These are phyloP conservation scores for Neckera pumila DNA, from an alignment of 225 moss, liverwort and hornwort genomes.

Conservation along the genomic window DNA sequence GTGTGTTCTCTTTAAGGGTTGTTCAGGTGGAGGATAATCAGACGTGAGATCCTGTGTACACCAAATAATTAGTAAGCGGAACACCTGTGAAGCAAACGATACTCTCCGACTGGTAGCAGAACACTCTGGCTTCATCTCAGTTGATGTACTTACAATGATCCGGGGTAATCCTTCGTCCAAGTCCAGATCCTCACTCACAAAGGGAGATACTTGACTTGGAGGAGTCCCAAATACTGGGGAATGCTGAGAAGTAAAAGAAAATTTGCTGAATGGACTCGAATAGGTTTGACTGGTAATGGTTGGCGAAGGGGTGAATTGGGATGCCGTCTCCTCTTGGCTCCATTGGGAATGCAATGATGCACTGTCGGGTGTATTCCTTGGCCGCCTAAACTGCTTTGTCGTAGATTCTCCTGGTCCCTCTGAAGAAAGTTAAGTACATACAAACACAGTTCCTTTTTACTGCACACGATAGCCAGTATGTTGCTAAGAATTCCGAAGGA, in stretches of 20 bases:
- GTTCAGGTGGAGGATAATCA: slow-evolving; percentile 7
- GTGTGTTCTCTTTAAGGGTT: not conserved
- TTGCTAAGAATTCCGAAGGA: not conserved
- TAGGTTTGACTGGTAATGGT: slow-evolving; percentile 18
- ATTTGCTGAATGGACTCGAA: slow-evolving; percentile 38
- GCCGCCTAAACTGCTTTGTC: slow-evolving; percentile 44
- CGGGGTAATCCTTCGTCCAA: slow-evolving; percentile 10
- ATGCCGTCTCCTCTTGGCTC: slow-evolving; percentile 25
- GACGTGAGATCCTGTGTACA: slow-evolving; percentile 23
- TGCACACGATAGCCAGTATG: not conserved
- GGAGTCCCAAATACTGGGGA: slow-evolving; percentile 19
- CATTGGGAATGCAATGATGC: not conserved
- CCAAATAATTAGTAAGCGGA: not conserved
- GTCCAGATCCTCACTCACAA: slow-evolving; percentile 28
- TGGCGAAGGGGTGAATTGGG: slow-evolving; percentile 22
- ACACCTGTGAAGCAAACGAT: not conserved
- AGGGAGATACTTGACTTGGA: slow-evolving; percentile 30
- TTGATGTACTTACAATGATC: slow-evolving; percentile 21
- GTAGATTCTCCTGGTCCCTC: slow-evolving; percentile 25
- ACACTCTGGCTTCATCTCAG: not conserved
- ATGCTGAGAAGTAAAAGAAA: slow-evolving; percentile 22
- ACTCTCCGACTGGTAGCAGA: not conserved
- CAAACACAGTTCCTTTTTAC: not conserved
- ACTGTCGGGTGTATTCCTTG: slow-evolving; percentile 20
- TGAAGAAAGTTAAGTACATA: slow-evolving; percentile 29